A percentile compares a stretch with the other conserved stretches of the same genome.
Conservation (phyloP, 805 yeast species). For the Candida golubevii region DNA sequence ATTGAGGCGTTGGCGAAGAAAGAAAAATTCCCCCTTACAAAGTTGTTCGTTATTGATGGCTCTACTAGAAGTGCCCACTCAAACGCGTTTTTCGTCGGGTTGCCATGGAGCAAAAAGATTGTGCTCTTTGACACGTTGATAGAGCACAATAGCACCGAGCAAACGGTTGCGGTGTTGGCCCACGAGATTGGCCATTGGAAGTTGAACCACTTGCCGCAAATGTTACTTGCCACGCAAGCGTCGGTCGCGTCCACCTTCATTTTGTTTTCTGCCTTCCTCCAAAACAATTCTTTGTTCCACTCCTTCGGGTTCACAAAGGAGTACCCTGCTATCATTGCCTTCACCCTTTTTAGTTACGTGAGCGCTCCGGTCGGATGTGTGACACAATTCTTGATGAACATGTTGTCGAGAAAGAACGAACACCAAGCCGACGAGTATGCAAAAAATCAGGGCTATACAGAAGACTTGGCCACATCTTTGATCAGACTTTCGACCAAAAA, state of each 20-base stretch:
- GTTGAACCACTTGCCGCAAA: constrained; percentile 77
- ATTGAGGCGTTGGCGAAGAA: constrained; percentile 75
- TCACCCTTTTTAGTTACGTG: constrained; percentile 72
- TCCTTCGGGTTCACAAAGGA: constrained; percentile 69
- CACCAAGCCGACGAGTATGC: constrained; percentile 93
- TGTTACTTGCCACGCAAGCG: constrained; percentile 59
- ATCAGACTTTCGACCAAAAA: constrained; percentile 76
- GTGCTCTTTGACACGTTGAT: constrained; percentile 91
- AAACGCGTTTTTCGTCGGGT: constrained; percentile 92
- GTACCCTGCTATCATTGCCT: constrained; percentile 77
- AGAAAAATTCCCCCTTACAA: constrained; percentile 80
- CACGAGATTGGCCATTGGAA: constrained; percentile 99
- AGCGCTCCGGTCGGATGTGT: constrained; percentile 72
- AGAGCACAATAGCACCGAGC: constrained; percentile 67
- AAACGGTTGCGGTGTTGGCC: constrained; percentile 93
- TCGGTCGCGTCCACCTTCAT: constrained; percentile 65
- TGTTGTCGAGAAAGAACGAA: constrained; percentile 80
- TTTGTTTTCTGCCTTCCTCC: constrained; percentile 73
- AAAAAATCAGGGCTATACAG: constrained; percentile 63
- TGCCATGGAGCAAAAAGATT: constrained; percentile 96
- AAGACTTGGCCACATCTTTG: constrained; percentile 65
- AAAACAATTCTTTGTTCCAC: constrained; percentile 70
- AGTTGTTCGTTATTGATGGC: constrained; percentile 91
- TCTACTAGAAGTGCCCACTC: constrained; percentile 95
- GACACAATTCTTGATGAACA: constrained; percentile 61